These are phyloP conservation scores for Pelargonium australe DNA, from an alignment of 441 rosid species.

Conservation along the genomic window DNA sequence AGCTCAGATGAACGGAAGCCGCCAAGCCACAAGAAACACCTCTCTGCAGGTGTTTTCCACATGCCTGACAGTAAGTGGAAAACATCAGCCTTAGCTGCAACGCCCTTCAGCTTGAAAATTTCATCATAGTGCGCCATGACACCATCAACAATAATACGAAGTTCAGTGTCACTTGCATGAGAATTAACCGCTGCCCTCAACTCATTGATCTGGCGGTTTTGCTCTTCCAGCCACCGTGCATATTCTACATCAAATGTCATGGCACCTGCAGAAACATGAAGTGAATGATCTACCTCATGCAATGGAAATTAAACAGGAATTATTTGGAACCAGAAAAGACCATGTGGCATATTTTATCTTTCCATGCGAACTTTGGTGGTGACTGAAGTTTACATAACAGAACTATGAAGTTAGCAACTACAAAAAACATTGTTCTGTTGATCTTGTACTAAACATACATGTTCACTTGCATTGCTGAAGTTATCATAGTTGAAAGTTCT, in stretches of 20 bases:
- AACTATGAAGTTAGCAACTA: too few relatives aligned
- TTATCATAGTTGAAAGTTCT: too few relatives aligned
- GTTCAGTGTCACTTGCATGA: constrained; percentile 87
- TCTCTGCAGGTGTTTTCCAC: constrained; percentile 99
- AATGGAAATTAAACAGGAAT: constrained; percentile 8
- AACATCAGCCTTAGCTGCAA: constrained; percentile 90
- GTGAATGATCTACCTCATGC: constrained; percentile 5
- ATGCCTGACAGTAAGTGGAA: constrained; percentile 94
- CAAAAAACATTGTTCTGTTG: too few relatives aligned
- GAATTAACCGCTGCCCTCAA: constrained; percentile 84
- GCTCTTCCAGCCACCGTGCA: constrained; percentile 92
- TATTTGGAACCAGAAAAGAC: neutral
- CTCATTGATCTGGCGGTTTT: constrained; percentile 73
- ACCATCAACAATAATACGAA: constrained; percentile 75
- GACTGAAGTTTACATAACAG: neutral
- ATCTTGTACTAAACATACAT: too few relatives aligned
- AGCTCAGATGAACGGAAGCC: constrained; percentile 98
- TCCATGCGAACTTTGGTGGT: neutral
- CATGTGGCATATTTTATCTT: neutral
- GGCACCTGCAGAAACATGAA: constrained; percentile 54
- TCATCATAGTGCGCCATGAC: constrained; percentile 82
- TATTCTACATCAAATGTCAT: constrained; percentile 94
- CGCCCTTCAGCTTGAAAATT: constrained; percentile 81
- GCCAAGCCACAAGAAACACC: constrained; percentile 98
- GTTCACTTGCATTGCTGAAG: too few relatives aligned